phyloP scores from a whole-genome alignment of 1,139 yeast genomes.

The Saccharomyces hybrid region DNA sequence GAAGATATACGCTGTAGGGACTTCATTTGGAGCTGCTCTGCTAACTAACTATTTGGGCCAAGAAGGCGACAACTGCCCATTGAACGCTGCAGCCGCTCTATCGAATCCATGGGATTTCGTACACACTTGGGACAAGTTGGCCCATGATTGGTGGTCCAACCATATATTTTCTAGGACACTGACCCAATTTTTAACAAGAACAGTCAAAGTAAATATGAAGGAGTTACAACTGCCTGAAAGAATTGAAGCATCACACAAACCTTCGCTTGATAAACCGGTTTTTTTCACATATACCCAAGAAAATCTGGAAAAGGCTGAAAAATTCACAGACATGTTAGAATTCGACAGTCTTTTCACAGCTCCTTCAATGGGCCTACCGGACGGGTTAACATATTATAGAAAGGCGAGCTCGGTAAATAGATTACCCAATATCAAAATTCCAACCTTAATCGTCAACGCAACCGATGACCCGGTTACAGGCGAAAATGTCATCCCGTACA shows the following conservation, averaged over 20 bases:
- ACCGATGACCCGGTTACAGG: slow-evolving; percentile 81
- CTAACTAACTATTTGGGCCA: slow-evolving; percentile 72
- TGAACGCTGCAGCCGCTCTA: slow-evolving; percentile 58
- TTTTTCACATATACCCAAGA: slow-evolving; percentile 26
- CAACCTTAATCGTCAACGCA: slow-evolving; percentile 59
- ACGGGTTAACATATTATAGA: slow-evolving; percentile 64
- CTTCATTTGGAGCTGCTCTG: slow-evolving; percentile 75
- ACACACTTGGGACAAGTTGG: slow-evolving; percentile 45
- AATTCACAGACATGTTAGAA: slow-evolving; percentile 37
- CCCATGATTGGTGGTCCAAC: slow-evolving; percentile 48
- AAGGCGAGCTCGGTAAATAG: slow-evolving; percentile 58
- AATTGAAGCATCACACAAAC: slow-evolving; percentile 29
- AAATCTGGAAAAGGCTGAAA: slow-evolving; percentile 33
- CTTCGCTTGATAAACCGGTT: slow-evolving; percentile 17
- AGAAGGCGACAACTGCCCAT: slow-evolving; percentile 44
- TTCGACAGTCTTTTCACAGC: slow-evolving; percentile 70
- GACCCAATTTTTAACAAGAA: slow-evolving; percentile 51
- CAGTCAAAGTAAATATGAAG: slow-evolving; percentile 52
- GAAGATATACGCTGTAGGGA: slow-evolving; percentile 69
- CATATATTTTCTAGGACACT: slow-evolving; percentile 56
- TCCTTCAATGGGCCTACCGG: slow-evolving; percentile 58
- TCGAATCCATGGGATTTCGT: slow-evolving; percentile 80
- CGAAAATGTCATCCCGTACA: slow-evolving; percentile 52
- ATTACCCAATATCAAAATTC: slow-evolving; percentile 50
- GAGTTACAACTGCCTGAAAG: slow-evolving; percentile 36